Conservation (phyloP, 2,329 filamentous ascomycete species). For the Colletotrichum falcatum region DNA sequence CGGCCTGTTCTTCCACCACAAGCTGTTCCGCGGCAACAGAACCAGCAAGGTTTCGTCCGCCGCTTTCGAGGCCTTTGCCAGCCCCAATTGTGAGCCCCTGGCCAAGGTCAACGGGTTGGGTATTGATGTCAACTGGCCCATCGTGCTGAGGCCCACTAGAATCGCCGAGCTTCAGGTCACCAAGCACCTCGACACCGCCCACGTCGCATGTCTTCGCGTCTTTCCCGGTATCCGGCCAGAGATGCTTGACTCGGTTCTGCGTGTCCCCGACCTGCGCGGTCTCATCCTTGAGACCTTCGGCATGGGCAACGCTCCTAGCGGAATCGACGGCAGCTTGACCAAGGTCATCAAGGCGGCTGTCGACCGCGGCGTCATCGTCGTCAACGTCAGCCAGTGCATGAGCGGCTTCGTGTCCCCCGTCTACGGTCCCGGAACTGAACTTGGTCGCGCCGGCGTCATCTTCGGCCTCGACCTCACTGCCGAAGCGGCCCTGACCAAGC, state of each 20-base stretch:
- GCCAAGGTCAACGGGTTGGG: conserved; percentile 85
- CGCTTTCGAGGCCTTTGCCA: conserved; percentile 87
- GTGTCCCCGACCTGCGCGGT: conserved; percentile 80
- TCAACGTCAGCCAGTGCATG: conserved; percentile 92
- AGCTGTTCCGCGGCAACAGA: conserved; percentile 88
- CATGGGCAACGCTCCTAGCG: conserved; percentile 90
- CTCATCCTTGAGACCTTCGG: conserved; percentile 93
- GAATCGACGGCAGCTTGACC: conserved; percentile 82
- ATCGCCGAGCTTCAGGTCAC: conserved; percentile 82
- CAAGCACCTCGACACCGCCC: conserved; percentile 83
- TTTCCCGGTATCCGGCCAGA: conserved; percentile 95
- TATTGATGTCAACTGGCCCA: conserved; percentile 83
- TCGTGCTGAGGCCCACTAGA: conserved; percentile 78
- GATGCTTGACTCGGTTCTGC: conserved; percentile 88
- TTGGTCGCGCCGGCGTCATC: conserved; percentile 87
- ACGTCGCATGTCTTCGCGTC: conserved; percentile 89
- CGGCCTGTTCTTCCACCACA: conserved; percentile 93
- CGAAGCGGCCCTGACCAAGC: conserved; percentile 90
- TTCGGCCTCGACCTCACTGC: conserved; percentile 91
- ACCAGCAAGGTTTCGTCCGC: conserved; percentile 90
- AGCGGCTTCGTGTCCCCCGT: conserved; percentile 81
- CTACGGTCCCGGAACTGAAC: conserved; percentile 81
- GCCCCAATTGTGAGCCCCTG: conserved; percentile 86
- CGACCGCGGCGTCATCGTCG: conserved; percentile 83
- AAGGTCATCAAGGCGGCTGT: conserved; percentile 83